Base-by-base conservation (phyloP, 1,284 basidiomycete species). In the Agaricales sp. region DNA sequence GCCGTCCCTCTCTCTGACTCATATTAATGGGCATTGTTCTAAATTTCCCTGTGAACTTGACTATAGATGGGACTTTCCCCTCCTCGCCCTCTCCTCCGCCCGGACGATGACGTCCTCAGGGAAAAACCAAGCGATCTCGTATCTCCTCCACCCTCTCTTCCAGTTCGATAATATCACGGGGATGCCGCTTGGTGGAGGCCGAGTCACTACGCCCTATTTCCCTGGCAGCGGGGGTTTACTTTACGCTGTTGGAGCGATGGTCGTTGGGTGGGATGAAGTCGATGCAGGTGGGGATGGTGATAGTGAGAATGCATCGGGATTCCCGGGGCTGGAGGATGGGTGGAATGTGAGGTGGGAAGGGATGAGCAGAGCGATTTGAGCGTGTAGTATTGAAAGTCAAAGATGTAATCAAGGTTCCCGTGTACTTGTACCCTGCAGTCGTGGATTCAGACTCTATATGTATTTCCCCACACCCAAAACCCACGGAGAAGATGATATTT, bases 11-110 rank as follows among this genome's bases (percentile, higher is more conserved):
- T 21, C n/a, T 23, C 18, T 23, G 43, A 22, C 39, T 43, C 22
- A 38, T 20, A 14, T 37, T 39, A 43, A 20, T 16, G 19, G 25
- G 30, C 25, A 3, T n/a, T 24, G 25, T 23, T 43, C 4, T 24
- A 14, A 8, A 16, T 4, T 16, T 26, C 12, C 47, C 20, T 13
- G 37, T 49, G 39, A 16, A 26, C 16, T 41, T 8, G 47, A 30
- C 14, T 49, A 12, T 51, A 76, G 77, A 39, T 80, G 77, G 78
- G 78, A 80, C 59, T 79, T 79, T 54, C 74, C 76, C 0, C 74
- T 80, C 72, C 69, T 80, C 2, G 77, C 77, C 0, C 77, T 81
- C 74, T 76, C 74, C 1, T 77, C 77, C 13, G 77, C 77, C 16
- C 67, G 77, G 2, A 73, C 72, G 50, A 71, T 71, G 3, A 65